Conservation (phyloP, 768 basidiomycete species). For the Boletus tomentosulus region DNA sequence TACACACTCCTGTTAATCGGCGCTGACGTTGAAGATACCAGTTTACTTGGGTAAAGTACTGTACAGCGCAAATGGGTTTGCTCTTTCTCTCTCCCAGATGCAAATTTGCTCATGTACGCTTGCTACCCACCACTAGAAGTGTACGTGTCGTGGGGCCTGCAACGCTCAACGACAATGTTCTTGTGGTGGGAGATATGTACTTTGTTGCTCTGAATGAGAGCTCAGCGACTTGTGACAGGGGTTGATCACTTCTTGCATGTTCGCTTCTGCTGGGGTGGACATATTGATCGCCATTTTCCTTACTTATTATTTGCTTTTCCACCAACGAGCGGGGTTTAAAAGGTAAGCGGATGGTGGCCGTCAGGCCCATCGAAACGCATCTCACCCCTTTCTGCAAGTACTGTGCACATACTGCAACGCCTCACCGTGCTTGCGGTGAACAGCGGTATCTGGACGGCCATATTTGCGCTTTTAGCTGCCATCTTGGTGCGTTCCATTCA, state of each 20-base stretch:
- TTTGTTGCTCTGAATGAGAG: neutral
- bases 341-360: neutral
- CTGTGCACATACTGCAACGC: constrained; percentile 3
- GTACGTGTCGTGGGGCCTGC: neutral
- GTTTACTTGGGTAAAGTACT: constrained; percentile 3
- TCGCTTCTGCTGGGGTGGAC: constrained; percentile 6
- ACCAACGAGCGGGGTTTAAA: neutral
- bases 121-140: neutral
- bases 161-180: neutral
- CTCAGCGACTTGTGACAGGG: neutral
- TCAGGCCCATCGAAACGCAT: neutral
- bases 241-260: neutral
- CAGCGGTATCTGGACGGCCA: constrained; percentile 46
- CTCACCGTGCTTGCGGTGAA: constrained; percentile 13
- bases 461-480: constrained; percentile 39
- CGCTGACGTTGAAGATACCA: neutral
- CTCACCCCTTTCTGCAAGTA: constrained; percentile 1
- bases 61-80: constrained; percentile 1
- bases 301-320: constrained; percentile 1
- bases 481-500: neutral
- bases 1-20: neutral
- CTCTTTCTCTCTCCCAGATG: neutral
- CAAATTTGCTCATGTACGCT: neutral
- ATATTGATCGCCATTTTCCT: constrained; percentile 2
- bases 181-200: neutral